Conservation (phyloP, 345 rosid species). For the Camelina laxa region DNA sequence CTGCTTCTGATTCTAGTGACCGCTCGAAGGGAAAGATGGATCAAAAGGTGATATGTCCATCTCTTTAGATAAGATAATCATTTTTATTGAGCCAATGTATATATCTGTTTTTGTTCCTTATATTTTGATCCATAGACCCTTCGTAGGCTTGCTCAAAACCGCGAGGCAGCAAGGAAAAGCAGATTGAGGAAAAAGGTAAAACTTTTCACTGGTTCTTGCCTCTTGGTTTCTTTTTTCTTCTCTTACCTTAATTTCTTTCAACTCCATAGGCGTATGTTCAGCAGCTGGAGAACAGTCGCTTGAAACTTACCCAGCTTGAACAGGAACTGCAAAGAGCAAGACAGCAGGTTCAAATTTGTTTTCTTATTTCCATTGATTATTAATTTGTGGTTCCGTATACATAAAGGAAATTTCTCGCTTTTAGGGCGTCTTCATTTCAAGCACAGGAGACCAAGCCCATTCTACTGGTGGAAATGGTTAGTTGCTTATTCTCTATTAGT, state of each 20-base stretch:
- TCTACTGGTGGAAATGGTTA: slow-evolving; percentile 95
- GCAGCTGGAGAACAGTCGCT: slow-evolving; percentile 94
- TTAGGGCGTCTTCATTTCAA: slow-evolving; percentile 95
- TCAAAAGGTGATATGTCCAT: slow-evolving; percentile 75
- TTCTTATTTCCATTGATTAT: slow-evolving; percentile 16
- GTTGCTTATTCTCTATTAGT: slow-evolving; percentile 20
- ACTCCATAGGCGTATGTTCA: slow-evolving; percentile 88
- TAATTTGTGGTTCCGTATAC: slow-evolving; percentile 7
- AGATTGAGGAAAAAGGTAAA: slow-evolving; percentile 90
- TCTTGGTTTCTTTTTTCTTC: background rate
- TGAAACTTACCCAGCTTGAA: slow-evolving; percentile 94
- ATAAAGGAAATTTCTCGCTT: background rate
- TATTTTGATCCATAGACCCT: slow-evolving; percentile 67
- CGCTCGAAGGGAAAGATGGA: slow-evolving; percentile 87
- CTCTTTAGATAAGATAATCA: slow-evolving; percentile 16
- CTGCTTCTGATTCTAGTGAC: slow-evolving; percentile 91
- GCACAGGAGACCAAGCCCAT: slow-evolving; percentile 94
- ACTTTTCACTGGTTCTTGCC: background rate
- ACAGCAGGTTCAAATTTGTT: slow-evolving; percentile 71
- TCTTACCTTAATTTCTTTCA: background rate
- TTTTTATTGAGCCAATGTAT: slow-evolving; percentile 6
- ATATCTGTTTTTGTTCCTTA: slow-evolving; percentile 24
- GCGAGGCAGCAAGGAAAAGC: slow-evolving; percentile 99
- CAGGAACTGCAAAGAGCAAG: slow-evolving; percentile 99
- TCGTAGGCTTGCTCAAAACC: slow-evolving; percentile 97